Evolutionary conservation across 768 basidiomycete genomes (phyloP), one percentile per base, ranked within the genome.

Genomic region (Cyclocybe cylindracea): DNA sequence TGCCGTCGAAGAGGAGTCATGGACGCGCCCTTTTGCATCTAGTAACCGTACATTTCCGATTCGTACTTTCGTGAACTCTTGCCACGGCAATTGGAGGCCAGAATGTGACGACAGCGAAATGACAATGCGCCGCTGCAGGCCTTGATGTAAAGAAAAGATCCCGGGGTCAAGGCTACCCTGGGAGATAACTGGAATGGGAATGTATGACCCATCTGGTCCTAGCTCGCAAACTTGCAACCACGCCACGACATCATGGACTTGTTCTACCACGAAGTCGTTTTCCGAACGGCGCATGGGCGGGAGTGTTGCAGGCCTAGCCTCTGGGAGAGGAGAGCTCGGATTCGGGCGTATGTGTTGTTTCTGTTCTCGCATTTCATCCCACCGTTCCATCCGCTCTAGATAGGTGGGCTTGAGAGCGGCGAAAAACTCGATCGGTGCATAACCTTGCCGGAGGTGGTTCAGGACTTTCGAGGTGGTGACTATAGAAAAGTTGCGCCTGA

Each of bases 271-370:
- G 56, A 98, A 94, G 61, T 98, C 94, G 39, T 81, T 90, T 71
- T 98, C 96, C 16, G 94, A 91, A 24, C 94, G 86, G 14, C 95
- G 85, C 94, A 96, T 96, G 13, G 77, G 76, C n/a, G 84, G 85
- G 18, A 79, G 61, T 45, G 66, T 69, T 31, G 75, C 67, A 1
- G 80, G 71, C 39, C 66, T 69, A 56, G 59, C 70, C 41, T 82
- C 79, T 34, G 66, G 53, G 10, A 70, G 63, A 18, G 67, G 69
- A n/a, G 69, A 67, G 31, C 65, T 56, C 16, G 71, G 54, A 48
- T 66, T 70, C 41, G 72, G 64, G 39, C 75, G 67, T 55, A 70
- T 71, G 62, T 64, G 72, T 53, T 74, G 70, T 56, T 83, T 82
- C 43, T 88, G 83, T 57, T 98, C 94, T 33, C 94, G 84, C 76